A percentile compares a stretch with the other conserved stretches of the same genome.
phyloP scores from a whole-genome alignment of 306 rosid species.

The Trifolium fragiferum region DNA sequence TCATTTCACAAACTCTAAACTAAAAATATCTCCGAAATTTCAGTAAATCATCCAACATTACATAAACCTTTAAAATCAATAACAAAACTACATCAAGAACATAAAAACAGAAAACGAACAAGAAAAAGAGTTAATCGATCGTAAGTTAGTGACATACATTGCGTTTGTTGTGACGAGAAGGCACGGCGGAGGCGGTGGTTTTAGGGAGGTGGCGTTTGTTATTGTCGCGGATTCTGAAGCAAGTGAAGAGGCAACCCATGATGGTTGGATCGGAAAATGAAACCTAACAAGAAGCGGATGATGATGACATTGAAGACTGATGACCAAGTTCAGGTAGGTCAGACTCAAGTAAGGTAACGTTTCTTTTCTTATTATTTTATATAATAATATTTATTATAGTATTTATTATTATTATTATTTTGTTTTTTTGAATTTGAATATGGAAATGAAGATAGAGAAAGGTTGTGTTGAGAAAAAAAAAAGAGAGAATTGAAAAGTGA shows the following conservation, averaged over 20 bases:
- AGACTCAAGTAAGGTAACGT: slow-evolving; percentile 35
- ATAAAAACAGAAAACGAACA: background rate
- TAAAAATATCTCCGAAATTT: background rate
- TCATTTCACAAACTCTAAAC: background rate
- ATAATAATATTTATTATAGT: too few species aligned
- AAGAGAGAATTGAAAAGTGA: slow-evolving; percentile 11
- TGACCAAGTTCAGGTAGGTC: background rate
- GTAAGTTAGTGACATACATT: slow-evolving; percentile 32
- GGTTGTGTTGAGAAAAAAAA: background rate
- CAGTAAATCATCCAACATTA: background rate
- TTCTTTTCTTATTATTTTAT: background rate
- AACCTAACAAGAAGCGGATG: slow-evolving; percentile 42
- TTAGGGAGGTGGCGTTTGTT: slow-evolving; percentile 43
- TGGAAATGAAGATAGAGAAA: background rate
- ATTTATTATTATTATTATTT: background rate
- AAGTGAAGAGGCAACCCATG: slow-evolving; percentile 91
- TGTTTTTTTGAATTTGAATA: background rate
- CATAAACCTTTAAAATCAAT: background rate
- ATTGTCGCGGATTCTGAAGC: slow-evolving; percentile 68
- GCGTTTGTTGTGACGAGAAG: slow-evolving; percentile 43
- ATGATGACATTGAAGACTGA: background rate
- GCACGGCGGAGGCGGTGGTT: slow-evolving; percentile 45
- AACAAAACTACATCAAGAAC: background rate
- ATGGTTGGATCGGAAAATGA: slow-evolving; percentile 59
- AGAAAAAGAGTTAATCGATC: background rate